Conservation (phyloP, 257 asterid species). For the Asclepias syriaca region DNA sequence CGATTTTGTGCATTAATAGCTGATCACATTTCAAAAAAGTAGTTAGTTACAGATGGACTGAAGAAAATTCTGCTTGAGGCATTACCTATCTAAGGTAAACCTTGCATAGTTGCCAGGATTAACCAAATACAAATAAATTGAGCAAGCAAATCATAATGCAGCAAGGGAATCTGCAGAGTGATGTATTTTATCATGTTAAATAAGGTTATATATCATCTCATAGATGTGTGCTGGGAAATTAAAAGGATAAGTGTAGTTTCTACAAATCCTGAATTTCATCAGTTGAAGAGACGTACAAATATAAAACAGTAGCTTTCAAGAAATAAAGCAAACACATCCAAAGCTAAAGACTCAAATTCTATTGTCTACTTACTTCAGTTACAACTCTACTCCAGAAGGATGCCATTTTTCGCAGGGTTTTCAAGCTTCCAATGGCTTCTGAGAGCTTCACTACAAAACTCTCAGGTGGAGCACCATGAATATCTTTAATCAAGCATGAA, state of each 20-base stretch:
- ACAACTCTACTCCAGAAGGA: constrained; percentile 82
- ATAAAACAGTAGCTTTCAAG: not conserved
- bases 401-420: constrained; percentile 79
- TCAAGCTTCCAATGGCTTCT: constrained; percentile 88
- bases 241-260: not conserved
- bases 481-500: constrained; percentile 70
- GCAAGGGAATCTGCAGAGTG: not conserved
- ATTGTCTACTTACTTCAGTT: constrained; percentile 68
- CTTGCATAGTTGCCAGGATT: not conserved
- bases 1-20: not conserved
- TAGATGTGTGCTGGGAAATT: not conserved
- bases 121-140: not conserved
- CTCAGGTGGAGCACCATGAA: constrained; percentile 93
- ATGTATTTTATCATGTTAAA: not conserved
- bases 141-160: not conserved
- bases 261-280: constrained; percentile 1
- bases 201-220: not conserved
- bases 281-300: not conserved
- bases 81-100: not conserved
- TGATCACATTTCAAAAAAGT: no score
- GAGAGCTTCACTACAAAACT: constrained; percentile 81
- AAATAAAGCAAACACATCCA: not conserved
- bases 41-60: not conserved
- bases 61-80: not conserved
- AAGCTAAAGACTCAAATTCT: constrained; percentile 1